A percentile compares a stretch with the other conserved stretches of the same genome.
phyloP scores from a whole-genome alignment of 331 rosid genomes.

The Arachis monticola region DNA sequence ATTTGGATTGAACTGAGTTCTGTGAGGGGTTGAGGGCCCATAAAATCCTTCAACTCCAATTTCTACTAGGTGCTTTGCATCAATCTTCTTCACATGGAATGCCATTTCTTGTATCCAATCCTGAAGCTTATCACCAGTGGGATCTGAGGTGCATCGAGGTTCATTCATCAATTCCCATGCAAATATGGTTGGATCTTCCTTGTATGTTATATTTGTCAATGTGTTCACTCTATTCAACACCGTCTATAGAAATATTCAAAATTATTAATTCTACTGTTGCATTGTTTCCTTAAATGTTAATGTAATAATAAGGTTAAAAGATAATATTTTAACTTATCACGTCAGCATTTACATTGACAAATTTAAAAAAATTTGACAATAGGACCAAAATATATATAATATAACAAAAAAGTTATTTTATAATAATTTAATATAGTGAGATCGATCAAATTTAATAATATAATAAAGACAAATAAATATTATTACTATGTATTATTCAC shows the following conservation, averaged over 20 bases:
- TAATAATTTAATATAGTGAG: too few relatives aligned
- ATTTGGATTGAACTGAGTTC: conserved; percentile 86
- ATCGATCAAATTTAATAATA: too few relatives aligned
- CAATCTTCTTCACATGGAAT: conserved; percentile 79
- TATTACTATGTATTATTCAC: too few relatives aligned
- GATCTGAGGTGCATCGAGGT: conserved; percentile 91
- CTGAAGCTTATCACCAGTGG: conserved; percentile 80
- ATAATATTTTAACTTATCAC: too few relatives aligned
- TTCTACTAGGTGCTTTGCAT: conserved; percentile 90
- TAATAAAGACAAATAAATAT: too few relatives aligned
- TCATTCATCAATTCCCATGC: conserved; percentile 99
- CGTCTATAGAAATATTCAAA: conserved; percentile 46
- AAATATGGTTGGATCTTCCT: conserved; percentile 88
- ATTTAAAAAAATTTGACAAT: too few relatives aligned
- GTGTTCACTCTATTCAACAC: conserved; percentile 89
- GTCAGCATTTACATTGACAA: too few relatives aligned
- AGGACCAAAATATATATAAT: too few relatives aligned
- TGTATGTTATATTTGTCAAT: conserved; percentile 77
- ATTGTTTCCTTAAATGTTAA: too few relatives aligned
- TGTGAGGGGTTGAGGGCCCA: conserved; percentile 88
- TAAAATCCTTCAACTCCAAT: conserved; percentile 95
- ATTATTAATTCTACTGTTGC: too few relatives aligned
- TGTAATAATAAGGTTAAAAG: too few relatives aligned
- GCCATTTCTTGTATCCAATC: conserved; percentile 98
- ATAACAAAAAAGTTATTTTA: too few relatives aligned